phyloP scores from a whole-genome alignment of 345 rosid species.

The Dipteronia sinensis region DNA sequence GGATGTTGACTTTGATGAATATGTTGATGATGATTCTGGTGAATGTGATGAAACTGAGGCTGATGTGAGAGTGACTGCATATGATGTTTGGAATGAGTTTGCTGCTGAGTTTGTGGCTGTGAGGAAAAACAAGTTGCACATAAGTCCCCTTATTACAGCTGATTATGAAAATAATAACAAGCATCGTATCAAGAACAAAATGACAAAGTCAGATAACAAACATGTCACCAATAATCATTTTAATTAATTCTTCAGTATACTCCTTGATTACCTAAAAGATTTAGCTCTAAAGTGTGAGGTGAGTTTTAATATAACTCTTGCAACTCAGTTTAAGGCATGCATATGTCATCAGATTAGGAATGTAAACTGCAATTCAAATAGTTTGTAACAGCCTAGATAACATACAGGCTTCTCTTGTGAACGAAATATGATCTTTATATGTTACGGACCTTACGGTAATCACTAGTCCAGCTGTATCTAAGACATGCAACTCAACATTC shows the following conservation, averaged over 20 bases:
- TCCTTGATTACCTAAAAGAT: neutral
- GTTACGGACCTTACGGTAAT: no score
- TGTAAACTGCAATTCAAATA: neutral
- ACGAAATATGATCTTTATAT: neutral
- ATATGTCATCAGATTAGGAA: neutral
- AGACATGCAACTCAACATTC: neutral
- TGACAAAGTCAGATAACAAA: neutral
- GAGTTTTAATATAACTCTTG: neutral
- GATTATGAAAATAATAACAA: neutral
- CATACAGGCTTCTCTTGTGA: neutral
- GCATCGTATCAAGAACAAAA: neutral
- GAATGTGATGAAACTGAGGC: constrained; percentile 73
- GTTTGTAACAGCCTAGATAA: neutral
- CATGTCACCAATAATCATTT: neutral
- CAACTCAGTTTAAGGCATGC: neutral
- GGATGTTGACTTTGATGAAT: constrained; percentile 61
- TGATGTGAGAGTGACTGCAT: constrained; percentile 59
- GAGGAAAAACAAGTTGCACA: constrained; percentile 12
- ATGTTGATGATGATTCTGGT: constrained; percentile 65
- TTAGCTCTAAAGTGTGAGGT: neutral
- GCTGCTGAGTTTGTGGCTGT: constrained; percentile 64
- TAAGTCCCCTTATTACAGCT: neutral
- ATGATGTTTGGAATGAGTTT: constrained; percentile 71
- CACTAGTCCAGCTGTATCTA: neutral
- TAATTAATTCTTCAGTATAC: neutral